Conservation (phyloP, 1,284 basidiomycete species). For the Cerioporus squamosus region DNA sequence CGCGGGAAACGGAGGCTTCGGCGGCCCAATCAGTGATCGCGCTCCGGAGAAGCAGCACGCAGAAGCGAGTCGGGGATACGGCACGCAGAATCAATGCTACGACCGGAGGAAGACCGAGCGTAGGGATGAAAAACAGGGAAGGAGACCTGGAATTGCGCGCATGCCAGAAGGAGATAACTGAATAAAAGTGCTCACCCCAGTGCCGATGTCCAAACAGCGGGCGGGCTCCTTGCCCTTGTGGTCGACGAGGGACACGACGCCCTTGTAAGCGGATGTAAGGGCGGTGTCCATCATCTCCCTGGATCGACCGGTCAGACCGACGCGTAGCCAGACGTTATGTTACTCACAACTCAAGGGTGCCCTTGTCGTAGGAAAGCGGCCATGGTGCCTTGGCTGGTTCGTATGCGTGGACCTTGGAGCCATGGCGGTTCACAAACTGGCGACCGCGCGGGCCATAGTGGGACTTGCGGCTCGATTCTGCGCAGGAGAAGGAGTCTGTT, state of each 20-base stretch:
- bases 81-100: no score
- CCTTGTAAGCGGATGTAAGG: constrained; percentile 50
- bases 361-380: constrained; percentile 67
- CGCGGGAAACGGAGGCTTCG: no score
- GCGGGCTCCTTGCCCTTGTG: constrained; percentile 50
- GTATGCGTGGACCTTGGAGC: constrained; percentile 63
- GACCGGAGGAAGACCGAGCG: no score
- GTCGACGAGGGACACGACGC: constrained; percentile 58
- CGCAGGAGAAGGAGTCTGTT: background rate
- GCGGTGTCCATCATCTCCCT: constrained; percentile 60
- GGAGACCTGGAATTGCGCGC: no score
- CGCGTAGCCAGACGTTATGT: background rate
- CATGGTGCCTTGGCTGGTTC: constrained; percentile 72
- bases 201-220: constrained; percentile 64
- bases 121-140: background rate
- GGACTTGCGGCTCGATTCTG: constrained; percentile 5
- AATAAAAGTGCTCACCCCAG: constrained; percentile 53
- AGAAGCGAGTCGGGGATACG: no score
- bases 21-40: no score
- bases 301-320: constrained; percentile 25
- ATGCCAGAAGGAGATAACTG: background rate
- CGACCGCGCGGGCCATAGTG: constrained; percentile 3
- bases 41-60: no score
- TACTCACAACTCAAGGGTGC: constrained; percentile 64
- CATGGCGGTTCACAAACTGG: constrained; percentile 59